A percentile compares a stretch with the other conserved stretches of the same genome.
These are phyloP conservation scores for Gelatoporia subvermispora DNA, from an alignment of 768 basidiomycete genomes.

Conservation along the genomic window DNA sequence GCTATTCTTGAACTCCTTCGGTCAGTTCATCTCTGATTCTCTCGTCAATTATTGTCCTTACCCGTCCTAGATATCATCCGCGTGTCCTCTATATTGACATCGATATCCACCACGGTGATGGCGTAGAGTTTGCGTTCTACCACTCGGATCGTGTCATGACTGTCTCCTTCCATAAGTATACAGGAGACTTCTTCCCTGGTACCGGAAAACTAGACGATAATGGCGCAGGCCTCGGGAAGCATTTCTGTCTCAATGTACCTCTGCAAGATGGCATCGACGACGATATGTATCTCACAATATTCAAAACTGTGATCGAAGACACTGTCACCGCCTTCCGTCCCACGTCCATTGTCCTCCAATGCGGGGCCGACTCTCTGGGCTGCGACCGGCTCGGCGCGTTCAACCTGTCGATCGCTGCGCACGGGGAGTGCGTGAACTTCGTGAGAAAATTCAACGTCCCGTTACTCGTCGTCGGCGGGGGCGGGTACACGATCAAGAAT, in stretches of 20 bases:
- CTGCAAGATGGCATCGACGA: conserved; percentile 96
- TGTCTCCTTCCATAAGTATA: conserved; percentile 99
- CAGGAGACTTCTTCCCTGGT: conserved; percentile 96
- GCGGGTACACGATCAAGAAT: conserved; percentile 95
- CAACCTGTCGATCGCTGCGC: conserved; percentile 95
- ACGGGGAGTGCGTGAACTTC: conserved; percentile 97
- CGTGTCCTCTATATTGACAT: conserved; percentile 98
- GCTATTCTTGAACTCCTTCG: conserved; percentile 86
- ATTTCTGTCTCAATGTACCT: conserved; percentile 94
- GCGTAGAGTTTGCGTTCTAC: conserved; percentile 97
- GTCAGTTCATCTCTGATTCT: conserved; percentile 12
- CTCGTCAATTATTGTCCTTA: background rate
- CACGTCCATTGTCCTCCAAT: conserved; percentile 88
- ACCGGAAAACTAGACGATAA: conserved; percentile 96
- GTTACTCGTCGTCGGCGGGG: conserved; percentile 87
- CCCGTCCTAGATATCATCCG: conserved; percentile 84
- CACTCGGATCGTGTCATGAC: conserved; percentile 98
- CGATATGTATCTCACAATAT: conserved; percentile 91
- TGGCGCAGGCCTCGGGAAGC: conserved; percentile 81
- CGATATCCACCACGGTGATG: conserved; percentile 98
- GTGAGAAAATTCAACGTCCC: conserved; percentile 91
- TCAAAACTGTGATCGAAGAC: conserved; percentile 95
- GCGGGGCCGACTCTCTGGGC: conserved; percentile 94
- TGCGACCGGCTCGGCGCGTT: conserved; percentile 95
- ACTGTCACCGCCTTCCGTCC: conserved; percentile 87